These are phyloP conservation scores for Sporothrix humicola DNA, from an alignment of 2,329 filamentous ascomycete genomes.

Conservation along the genomic window DNA sequence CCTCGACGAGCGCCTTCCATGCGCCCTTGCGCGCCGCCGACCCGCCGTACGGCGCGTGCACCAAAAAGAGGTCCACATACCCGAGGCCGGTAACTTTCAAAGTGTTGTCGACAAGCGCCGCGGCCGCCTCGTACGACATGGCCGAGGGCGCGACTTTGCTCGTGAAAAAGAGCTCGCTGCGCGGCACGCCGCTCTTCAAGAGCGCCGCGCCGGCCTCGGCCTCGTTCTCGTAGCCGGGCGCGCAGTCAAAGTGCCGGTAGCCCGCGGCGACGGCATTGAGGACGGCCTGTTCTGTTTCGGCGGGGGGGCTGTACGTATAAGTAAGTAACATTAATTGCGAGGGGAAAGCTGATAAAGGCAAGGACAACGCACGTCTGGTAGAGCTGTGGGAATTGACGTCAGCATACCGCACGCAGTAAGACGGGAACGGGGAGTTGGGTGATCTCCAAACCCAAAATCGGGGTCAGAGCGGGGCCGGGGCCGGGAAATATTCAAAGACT, in stretches of 20 bases:
- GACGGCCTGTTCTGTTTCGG: slow-evolving; percentile 27
- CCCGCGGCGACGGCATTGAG: slow-evolving; percentile 53
- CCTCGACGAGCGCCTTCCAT: slow-evolving; percentile 69
- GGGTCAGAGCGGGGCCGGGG: neutral
- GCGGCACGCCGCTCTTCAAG: slow-evolving; percentile 56
- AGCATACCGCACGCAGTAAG: neutral
- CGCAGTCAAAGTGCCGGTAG: slow-evolving; percentile 63
- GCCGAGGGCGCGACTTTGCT: slow-evolving; percentile 63
- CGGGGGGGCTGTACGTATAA: neutral
- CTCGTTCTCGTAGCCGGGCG: slow-evolving; percentile 70
- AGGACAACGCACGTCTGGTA: neutral
- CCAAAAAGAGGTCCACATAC: slow-evolving; percentile 71
- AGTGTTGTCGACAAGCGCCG: neutral
- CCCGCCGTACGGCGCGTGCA: slow-evolving; percentile 67
- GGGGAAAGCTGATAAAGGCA: neutral
- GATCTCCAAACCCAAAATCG: neutral
- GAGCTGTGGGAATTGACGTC: neutral
- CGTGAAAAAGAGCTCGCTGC: slow-evolving; percentile 64
- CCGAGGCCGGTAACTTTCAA: slow-evolving; percentile 56
- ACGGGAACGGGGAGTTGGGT: neutral
- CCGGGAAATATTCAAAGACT: neutral
- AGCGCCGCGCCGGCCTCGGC: slow-evolving; percentile 64
- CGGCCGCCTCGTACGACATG: slow-evolving; percentile 41
- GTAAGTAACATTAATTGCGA: neutral
- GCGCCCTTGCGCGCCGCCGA: slow-evolving; percentile 60